Percentiles rank a stretch among this genome's conserved stretches.
phyloP scores from a whole-genome alignment of 1,284 basidiomycete species.

The Tylopilus sp. region DNA sequence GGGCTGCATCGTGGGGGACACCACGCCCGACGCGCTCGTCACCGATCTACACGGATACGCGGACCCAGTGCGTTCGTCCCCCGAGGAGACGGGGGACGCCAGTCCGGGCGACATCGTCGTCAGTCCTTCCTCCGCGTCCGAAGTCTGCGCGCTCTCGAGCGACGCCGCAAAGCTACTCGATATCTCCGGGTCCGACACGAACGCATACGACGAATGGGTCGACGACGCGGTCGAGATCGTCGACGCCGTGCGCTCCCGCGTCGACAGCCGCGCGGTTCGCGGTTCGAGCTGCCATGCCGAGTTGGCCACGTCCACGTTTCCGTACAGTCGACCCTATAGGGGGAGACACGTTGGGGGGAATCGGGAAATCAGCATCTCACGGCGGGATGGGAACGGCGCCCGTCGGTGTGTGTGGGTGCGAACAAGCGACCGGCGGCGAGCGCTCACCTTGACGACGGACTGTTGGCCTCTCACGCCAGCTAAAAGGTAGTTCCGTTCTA shows the following conservation, averaged over 20 bases:
- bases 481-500: slow-evolving; percentile 67
- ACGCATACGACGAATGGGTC: slow-evolving; percentile 73
- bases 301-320: slow-evolving; percentile 56
- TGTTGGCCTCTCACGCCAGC: slow-evolving; percentile 67
- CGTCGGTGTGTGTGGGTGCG: not conserved
- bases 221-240: slow-evolving; percentile 71
- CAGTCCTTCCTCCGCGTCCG: slow-evolving; percentile 62
- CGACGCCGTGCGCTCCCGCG: slow-evolving; percentile 69
- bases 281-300: slow-evolving; percentile 78
- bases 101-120: slow-evolving; percentile 55
- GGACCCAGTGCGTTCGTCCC: slow-evolving; percentile 46
- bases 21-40: slow-evolving; percentile 46
- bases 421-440: not conserved
- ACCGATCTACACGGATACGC: slow-evolving; percentile 36
- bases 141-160: slow-evolving; percentile 65
- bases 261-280: slow-evolving; percentile 48
- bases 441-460: slow-evolving; percentile 65
- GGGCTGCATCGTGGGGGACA: slow-evolving; percentile 54
- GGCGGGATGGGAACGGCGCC: too few species aligned
- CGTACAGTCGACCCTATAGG: slow-evolving; percentile 66
- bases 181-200: slow-evolving; percentile 75
- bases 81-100: slow-evolving; percentile 58
- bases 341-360: too few species aligned
- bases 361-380: too few species aligned
- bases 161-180: slow-evolving; percentile 79